Conservation (phyloP, 2,329 filamentous ascomycete genomes). For the Didymella exigua region DNA sequence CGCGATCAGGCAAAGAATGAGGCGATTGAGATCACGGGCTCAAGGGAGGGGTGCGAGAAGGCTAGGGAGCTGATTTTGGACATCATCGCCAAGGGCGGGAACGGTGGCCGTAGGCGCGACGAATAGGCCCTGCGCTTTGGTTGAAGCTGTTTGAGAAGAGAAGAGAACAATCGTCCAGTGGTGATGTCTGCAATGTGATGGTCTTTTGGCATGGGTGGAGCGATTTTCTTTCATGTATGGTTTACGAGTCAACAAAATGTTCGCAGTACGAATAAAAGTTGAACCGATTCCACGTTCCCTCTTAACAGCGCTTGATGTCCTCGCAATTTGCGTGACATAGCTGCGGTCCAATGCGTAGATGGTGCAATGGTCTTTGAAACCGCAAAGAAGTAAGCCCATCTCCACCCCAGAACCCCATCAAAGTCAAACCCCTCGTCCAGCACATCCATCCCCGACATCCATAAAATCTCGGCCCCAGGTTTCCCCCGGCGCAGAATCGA, state of each 20-base stretch:
- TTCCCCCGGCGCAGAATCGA: too few species aligned
- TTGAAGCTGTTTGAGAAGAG: too few species aligned
- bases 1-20: conserved; percentile 75
- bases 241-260: not conserved
- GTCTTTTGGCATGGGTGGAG: conserved; percentile 9
- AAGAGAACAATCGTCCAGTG: too few species aligned
- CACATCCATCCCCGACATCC: too few species aligned
- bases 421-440: too few species aligned
- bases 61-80: conserved; percentile 89
- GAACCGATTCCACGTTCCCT: not conserved
- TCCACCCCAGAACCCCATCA: too few species aligned
- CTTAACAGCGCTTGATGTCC: too few species aligned
- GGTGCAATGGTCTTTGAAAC: too few species aligned
- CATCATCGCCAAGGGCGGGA: conserved; percentile 61
- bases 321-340: too few species aligned
- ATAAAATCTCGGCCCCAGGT: too few species aligned
- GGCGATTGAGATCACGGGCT: conserved; percentile 88
- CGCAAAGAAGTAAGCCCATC: too few species aligned
- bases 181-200: not conserved
- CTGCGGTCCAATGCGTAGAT: too few species aligned
- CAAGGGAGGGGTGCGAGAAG: conserved; percentile 78
- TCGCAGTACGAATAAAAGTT: not conserved
- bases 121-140: not conserved
- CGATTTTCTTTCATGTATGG: not conserved
- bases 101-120: conserved; percentile 4